phyloP scores from a whole-genome alignment of 805 yeast species.

The Scheffersomyces coipomensis region DNA sequence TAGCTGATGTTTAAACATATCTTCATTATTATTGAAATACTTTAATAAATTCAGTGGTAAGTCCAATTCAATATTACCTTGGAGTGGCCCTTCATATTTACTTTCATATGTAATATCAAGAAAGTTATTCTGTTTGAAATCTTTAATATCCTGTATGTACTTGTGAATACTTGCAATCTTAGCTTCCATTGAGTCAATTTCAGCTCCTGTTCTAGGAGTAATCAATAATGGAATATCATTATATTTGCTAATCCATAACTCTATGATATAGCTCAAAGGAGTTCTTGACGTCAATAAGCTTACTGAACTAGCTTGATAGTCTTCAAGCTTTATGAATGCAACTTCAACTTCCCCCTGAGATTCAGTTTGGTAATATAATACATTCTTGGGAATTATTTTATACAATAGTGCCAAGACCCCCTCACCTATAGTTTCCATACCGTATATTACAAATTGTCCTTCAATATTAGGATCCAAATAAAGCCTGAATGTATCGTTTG shows the following conservation, averaged over 20 bases:
- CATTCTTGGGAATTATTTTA: conserved; percentile 24
- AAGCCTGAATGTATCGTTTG: conserved; percentile 5
- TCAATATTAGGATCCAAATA: conserved; percentile 21
- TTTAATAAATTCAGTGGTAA: conserved; percentile 1
- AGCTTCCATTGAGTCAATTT: neutral
- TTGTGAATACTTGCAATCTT: neutral
- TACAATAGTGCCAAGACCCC: conserved; percentile 22
- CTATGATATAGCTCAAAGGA: conserved; percentile 21
- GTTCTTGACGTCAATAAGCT: conserved; percentile 8
- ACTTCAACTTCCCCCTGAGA: conserved; percentile 23
- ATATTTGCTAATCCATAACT: conserved; percentile 19
- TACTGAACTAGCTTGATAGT: neutral
- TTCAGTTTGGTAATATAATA: conserved; percentile 22
- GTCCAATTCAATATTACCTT: neutral
- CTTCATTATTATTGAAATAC: conserved; percentile 5
- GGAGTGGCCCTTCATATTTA: conserved; percentile 2
- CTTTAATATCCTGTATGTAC: conserved; percentile 3
- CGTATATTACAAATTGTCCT: conserved; percentile 26
- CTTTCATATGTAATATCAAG: neutral
- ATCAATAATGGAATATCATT: conserved; percentile 19
- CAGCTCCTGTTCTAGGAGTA: neutral
- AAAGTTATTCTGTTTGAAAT: conserved; percentile 2
- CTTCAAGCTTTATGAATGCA: conserved; percentile 20
- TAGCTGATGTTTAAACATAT: conserved; percentile 6
- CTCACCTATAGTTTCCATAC: conserved; percentile 13